Evolutionary conservation across 305 asterid genomes (phyloP).

Genomic region (Fraxinus angustifolia): DNA sequence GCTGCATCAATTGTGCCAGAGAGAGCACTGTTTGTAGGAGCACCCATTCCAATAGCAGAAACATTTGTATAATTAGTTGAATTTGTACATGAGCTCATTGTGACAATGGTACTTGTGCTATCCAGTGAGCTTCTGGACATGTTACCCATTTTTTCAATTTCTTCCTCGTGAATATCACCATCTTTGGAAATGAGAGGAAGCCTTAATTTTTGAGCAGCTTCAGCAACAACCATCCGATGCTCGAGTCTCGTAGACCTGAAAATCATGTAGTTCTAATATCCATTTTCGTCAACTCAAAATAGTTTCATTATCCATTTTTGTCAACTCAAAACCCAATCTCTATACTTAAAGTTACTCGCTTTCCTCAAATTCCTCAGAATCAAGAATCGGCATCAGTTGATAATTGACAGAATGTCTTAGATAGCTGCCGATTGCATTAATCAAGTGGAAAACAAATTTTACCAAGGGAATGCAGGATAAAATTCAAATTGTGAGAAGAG

Average conservation of each 20-base stretch:
- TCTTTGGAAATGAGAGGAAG: conserved; percentile 91
- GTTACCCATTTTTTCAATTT: conserved; percentile 77
- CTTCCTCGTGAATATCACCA: conserved; percentile 87
- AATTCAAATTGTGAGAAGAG: neutral
- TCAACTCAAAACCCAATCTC: neutral
- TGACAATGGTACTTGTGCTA: conserved; percentile 67
- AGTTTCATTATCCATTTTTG: neutral
- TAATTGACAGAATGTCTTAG: neutral
- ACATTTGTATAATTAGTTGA: conserved; percentile 62
- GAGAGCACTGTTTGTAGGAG: conserved; percentile 36
- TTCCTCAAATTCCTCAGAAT: neutral
- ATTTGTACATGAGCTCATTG: conserved; percentile 68
- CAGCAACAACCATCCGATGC: conserved; percentile 87
- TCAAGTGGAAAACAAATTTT: neutral
- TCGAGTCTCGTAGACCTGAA: conserved; percentile 91
- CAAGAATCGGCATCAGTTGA: neutral
- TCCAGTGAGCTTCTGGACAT: conserved; percentile 82
- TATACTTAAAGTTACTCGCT: neutral
- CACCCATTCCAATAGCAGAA: conserved; percentile 41
- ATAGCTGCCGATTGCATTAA: neutral
- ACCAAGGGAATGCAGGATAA: neutral
- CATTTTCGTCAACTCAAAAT: neutral
- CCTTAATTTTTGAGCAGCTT: conserved; percentile 93
- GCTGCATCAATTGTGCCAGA: conserved; percentile 57
- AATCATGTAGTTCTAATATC: conserved; percentile 9